phyloP scores from a whole-genome alignment of 495 filamentous ascomycete species.

The Venustampulla echinocandica region DNA sequence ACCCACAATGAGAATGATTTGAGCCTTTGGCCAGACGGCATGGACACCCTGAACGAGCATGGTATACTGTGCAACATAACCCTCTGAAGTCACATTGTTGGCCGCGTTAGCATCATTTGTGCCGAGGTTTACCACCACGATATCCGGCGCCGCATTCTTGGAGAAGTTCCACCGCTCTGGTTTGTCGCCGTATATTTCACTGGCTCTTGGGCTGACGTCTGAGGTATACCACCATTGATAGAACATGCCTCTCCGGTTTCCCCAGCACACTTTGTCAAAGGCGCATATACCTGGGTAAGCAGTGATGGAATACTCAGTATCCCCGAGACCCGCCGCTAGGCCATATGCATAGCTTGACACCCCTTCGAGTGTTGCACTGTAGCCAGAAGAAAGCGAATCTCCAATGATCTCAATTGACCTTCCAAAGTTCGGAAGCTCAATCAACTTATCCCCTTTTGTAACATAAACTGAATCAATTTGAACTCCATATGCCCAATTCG shows the following conservation, averaged over 20 bases:
- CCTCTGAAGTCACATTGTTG: constrained; percentile 46
- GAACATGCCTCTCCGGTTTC: constrained; percentile 43
- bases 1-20: constrained; percentile 54
- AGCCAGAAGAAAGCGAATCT: constrained; percentile 47
- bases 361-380: constrained; percentile 57
- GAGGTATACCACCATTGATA: constrained; percentile 62
- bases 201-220: constrained; percentile 46
- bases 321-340: constrained; percentile 50
- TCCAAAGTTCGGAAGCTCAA: constrained; percentile 40
- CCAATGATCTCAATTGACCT: constrained; percentile 60
- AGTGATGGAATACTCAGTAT: constrained; percentile 55
- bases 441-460: constrained; percentile 35
- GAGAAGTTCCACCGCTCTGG: constrained; percentile 54
- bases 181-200: constrained; percentile 40
- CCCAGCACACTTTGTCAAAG: constrained; percentile 50
- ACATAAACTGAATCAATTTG: constrained; percentile 51
- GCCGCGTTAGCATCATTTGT: constrained; percentile 55
- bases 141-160: constrained; percentile 50
- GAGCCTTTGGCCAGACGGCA: constrained; percentile 49
- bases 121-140: constrained; percentile 60
- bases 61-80: constrained; percentile 49
- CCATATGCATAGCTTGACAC: constrained; percentile 38
- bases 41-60: constrained; percentile 55
- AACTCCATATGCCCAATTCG: constrained; percentile 60
- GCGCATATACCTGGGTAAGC: constrained; percentile 56